Evolutionary conservation across 805 yeast species (phyloP), one percentile per base, ranked within the genome.

Genomic region (Schizosaccharomyces osmophilus): DNA sequence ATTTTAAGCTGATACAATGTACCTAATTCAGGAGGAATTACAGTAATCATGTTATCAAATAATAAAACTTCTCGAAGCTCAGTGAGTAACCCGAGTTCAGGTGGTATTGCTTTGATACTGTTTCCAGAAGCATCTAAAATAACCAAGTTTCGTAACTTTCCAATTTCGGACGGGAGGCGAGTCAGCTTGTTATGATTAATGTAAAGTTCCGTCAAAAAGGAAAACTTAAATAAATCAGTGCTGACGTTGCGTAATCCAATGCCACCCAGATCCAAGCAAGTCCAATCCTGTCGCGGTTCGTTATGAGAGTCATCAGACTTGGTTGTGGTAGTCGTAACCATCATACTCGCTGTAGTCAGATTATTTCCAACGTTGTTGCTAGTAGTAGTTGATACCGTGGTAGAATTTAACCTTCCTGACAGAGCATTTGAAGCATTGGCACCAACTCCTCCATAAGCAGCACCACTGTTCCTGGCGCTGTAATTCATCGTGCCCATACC

Each of bases 201-300:
- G 70, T 85, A 93, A 62, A 93, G 75, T 64, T 90, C 83, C 69
- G 90, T 93, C 67, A 93, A 77, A 67, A 93, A 93, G 63, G 79
- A 78, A 71, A 88, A 93, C 59, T 82, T 80, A 75, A 87, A 87
- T 58, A 93, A 72, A 66, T 82, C 82, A 24, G 84, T 79, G n/a
- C 87, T 79, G 39, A 90, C 66, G 62, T 80, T 78, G 64, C 80
- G 75, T 61, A 93, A 75, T 42, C 90, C 86, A 71, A 93, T 95
- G 63, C 96, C 96, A 65, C 94, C 82, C 65, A 90, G 75, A 73
- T 93, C 99, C 65, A 93, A 75, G 5, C 89, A 90, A 61, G 94
- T 85, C 99, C 99, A 93, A 43, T 65, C 66, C 55, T 64, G 66
- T 24, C 67, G 62, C 19, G 42, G 41, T 45, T 45, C 13, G 9